Percentiles rank a stretch among this genome's conserved stretches.
Conservation (phyloP, 2,329 filamentous ascomycete genomes). For the Knufia fluminis region DNA sequence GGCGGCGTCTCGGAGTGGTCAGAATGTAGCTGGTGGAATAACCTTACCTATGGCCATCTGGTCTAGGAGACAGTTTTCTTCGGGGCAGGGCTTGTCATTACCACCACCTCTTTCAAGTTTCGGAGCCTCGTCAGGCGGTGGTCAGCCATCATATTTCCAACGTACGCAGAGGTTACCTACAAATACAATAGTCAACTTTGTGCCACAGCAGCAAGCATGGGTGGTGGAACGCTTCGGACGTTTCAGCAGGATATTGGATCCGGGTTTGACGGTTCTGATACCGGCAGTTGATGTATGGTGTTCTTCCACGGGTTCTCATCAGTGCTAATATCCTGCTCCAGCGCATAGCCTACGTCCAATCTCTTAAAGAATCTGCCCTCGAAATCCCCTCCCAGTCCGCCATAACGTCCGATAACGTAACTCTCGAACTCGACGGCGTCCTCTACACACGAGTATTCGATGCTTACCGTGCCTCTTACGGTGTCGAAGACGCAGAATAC, state of each 20-base stretch:
- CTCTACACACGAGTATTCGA: constrained; percentile 95
- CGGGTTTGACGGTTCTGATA: constrained; percentile 77
- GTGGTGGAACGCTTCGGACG: constrained; percentile 99
- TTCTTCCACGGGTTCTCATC: not conserved
- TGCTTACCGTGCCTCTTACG: constrained; percentile 97
- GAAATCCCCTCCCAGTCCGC: constrained; percentile 97
- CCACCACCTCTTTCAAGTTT: constrained; percentile 27
- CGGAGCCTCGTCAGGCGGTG: constrained; percentile 26
- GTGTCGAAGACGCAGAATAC: constrained; percentile 96
- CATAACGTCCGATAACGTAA: constrained; percentile 98
- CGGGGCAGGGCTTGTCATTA: constrained; percentile 13
- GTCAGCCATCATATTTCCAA: constrained; percentile 65
- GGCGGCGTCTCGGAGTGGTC: not conserved
- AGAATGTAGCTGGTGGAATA: constrained; percentile 9
- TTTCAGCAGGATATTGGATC: constrained; percentile 86
- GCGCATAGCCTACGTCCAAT: constrained; percentile 95
- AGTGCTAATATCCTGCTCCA: constrained; percentile 4
- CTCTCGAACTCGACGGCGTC: constrained; percentile 88
- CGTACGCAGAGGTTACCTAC: constrained; percentile 63
- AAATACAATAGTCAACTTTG: constrained; percentile 91
- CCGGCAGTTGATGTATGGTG: constrained; percentile 66
- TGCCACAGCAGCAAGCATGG: constrained; percentile 99
- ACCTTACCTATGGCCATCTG: constrained; percentile 20
- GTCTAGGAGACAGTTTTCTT: constrained; percentile 20
- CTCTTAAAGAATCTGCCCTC: constrained; percentile 87